phyloP scores from a whole-genome alignment of 2,329 filamentous ascomycete genomes.

The Aspergillus felis region DNA sequence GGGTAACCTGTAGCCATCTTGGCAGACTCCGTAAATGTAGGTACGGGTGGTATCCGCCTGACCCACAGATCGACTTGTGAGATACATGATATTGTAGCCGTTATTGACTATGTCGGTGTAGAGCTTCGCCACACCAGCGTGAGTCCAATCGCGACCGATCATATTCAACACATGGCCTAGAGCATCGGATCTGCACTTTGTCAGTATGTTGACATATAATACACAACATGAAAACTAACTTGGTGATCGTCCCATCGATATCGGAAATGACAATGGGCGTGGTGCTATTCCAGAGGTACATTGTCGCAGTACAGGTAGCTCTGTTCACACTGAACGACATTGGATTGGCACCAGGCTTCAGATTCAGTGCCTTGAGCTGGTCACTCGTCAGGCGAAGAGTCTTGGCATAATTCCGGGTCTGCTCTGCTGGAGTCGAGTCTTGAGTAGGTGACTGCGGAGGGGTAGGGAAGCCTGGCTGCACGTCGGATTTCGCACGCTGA shows the following conservation, averaged over 20 bases:
- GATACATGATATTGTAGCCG: constrained; percentile 98
- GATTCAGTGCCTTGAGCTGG: constrained; percentile 78
- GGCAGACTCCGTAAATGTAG: constrained; percentile 83
- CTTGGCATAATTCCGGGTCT: constrained; percentile 89
- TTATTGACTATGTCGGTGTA: constrained; percentile 95
- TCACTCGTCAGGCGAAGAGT: constrained; percentile 92
- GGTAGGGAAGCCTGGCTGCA: constrained; percentile 64
- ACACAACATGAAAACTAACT: constrained; percentile 44
- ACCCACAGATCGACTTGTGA: constrained; percentile 89
- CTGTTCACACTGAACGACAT: constrained; percentile 97
- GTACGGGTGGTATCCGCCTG: constrained; percentile 86
- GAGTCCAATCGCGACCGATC: constrained; percentile 97
- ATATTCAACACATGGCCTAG: constrained; percentile 92
- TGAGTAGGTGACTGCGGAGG: constrained; percentile 52
- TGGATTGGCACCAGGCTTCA: constrained; percentile 81
- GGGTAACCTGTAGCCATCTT: constrained; percentile 81
- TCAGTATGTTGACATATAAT: constrained; percentile 13
- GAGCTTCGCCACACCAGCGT: constrained; percentile 91
- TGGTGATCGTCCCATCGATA: constrained; percentile 98
- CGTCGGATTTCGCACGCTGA: constrained; percentile 60
- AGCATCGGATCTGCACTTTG: constrained; percentile 63
- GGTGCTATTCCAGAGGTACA: constrained; percentile 91
- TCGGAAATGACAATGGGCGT: constrained; percentile 96
- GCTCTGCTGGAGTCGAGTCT: constrained; percentile 55
- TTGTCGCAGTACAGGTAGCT: constrained; percentile 84